Conservation (phyloP, 495 filamentous ascomycete genomes). For the Endocarpon pusillum region DNA sequence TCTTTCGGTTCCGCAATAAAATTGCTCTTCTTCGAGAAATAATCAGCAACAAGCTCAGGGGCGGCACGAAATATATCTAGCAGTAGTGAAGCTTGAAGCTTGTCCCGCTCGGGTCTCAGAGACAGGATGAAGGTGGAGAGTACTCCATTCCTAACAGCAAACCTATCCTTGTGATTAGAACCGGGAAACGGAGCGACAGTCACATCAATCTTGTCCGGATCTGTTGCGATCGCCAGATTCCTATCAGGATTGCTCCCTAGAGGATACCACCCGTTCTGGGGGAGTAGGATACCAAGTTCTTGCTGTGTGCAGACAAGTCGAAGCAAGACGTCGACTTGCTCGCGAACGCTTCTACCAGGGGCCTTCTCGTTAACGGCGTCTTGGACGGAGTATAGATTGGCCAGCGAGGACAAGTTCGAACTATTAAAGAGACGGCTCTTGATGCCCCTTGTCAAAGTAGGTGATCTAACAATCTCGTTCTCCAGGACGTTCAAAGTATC, state of each 20-base stretch:
- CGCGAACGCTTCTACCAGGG: conserved; percentile 23
- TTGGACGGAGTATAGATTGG: conserved; percentile 43
- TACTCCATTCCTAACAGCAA: conserved; percentile 58
- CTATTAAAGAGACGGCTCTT: conserved; percentile 59
- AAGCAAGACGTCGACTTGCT: conserved; percentile 52
- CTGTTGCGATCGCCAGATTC: conserved; percentile 12
- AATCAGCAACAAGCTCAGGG: conserved; percentile 72
- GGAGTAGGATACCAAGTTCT: conserved; percentile 48
- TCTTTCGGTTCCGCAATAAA: conserved; percentile 85
- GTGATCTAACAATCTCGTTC: conserved; percentile 49
- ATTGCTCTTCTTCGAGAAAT: conserved; percentile 59
- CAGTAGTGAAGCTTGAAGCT: conserved; percentile 64
- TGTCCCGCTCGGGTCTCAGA: conserved; percentile 71
- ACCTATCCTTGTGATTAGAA: conserved; percentile 45
- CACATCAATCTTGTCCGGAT: conserved; percentile 37
- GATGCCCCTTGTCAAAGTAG: conserved; percentile 43
- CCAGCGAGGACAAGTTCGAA: conserved; percentile 50
- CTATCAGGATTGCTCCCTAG: conserved; percentile 42
- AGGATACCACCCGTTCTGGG: conserved; percentile 57
- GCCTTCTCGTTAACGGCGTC: conserved; percentile 17
- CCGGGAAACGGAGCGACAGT: conserved; percentile 47
- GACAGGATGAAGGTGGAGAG: conserved; percentile 58
- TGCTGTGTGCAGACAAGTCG: conserved; percentile 53
- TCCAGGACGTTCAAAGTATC: conserved; percentile 51
- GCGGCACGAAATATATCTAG: conserved; percentile 60